Evolutionary conservation across 2,329 filamentous ascomycete species (phyloP).

Genomic region (Diaporthe caulivora): DNA sequence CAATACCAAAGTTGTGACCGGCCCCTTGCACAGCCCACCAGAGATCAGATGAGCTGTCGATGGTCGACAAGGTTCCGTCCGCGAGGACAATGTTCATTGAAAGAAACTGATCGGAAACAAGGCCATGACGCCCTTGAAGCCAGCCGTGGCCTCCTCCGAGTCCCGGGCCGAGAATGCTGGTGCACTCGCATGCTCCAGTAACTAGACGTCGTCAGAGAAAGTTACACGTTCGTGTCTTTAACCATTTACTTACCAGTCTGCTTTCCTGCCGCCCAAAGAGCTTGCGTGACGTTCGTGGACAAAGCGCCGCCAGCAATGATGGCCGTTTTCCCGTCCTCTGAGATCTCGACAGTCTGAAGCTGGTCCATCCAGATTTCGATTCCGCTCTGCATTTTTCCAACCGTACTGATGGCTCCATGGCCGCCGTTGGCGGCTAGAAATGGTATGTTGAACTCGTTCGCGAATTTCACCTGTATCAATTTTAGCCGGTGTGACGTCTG

Average conservation of each 20-base stretch:
- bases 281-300: slow-evolving; percentile 59
- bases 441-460: slow-evolving; percentile 58
- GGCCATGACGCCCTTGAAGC: slow-evolving; percentile 65
- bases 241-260: slow-evolving; percentile 46
- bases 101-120: slow-evolving; percentile 65
- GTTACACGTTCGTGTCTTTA: no score
- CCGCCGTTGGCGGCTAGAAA: slow-evolving; percentile 66
- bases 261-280: slow-evolving; percentile 63
- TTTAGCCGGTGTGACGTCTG: neutral
- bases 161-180: slow-evolving; percentile 55
- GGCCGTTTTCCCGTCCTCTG: slow-evolving; percentile 57
- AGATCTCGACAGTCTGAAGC: slow-evolving; percentile 57
- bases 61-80: slow-evolving; percentile 55
- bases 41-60: slow-evolving; percentile 60
- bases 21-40: slow-evolving; percentile 71
- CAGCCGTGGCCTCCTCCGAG: slow-evolving; percentile 70
- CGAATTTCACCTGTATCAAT: slow-evolving; percentile 57
- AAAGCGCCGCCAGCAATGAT: slow-evolving; percentile 61
- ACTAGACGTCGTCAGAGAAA: slow-evolving; percentile 44
- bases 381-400: slow-evolving; percentile 62
- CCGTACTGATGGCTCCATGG: slow-evolving; percentile 63
- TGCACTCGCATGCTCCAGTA: slow-evolving; percentile 65
- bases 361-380: slow-evolving; percentile 63
- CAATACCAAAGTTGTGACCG: slow-evolving; percentile 71
- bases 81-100: slow-evolving; percentile 65